A percentile compares a stretch with the other conserved stretches of the same genome.
Conservation (phyloP, 1,284 basidiomycete species). For the Ceratobasidium sp. region DNA sequence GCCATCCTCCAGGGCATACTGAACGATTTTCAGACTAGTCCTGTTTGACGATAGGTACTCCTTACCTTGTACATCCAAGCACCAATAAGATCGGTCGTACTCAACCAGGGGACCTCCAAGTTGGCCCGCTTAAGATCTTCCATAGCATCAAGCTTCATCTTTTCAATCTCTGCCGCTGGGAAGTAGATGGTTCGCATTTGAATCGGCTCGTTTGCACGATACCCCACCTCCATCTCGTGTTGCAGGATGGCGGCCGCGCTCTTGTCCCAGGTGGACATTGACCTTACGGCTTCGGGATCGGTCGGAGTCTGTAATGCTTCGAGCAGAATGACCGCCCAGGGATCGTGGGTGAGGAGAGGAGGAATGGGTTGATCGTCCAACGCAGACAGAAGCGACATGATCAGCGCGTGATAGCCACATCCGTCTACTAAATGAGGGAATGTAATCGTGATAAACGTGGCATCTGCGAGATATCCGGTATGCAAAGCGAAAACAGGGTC, state of each 20-base stretch:
- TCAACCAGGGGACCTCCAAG: not conserved
- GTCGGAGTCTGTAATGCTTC: not conserved
- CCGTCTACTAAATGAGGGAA: constrained; percentile 19
- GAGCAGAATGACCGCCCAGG: not conserved
- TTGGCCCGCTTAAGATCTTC: not conserved
- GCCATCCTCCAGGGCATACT: constrained; percentile 8
- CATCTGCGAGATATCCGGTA: constrained; percentile 11
- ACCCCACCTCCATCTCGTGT: not conserved
- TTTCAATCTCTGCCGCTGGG: constrained; percentile 15
- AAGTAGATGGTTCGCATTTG: constrained; percentile 23
- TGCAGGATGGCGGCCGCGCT: not conserved
- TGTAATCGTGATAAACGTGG: constrained; percentile 22
- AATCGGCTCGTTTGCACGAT: not conserved
- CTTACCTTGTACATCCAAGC: constrained; percentile 33
- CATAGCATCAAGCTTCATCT: not conserved
- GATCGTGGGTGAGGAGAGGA: constrained; percentile 9
- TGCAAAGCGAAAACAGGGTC: constrained; percentile 12
- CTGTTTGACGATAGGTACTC: not conserved
- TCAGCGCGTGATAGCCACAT: not conserved
- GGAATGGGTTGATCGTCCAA: constrained; percentile 10
- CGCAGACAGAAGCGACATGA: not conserved
- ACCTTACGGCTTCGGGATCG: constrained; percentile 2
- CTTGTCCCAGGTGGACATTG: constrained; percentile 5
- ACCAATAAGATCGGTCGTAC: constrained; percentile 10
- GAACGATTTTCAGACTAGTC: not conserved